Evolutionary conservation across 2,329 filamentous ascomycete genomes (phyloP).

Genomic region (Colletotrichum caudatum): DNA sequence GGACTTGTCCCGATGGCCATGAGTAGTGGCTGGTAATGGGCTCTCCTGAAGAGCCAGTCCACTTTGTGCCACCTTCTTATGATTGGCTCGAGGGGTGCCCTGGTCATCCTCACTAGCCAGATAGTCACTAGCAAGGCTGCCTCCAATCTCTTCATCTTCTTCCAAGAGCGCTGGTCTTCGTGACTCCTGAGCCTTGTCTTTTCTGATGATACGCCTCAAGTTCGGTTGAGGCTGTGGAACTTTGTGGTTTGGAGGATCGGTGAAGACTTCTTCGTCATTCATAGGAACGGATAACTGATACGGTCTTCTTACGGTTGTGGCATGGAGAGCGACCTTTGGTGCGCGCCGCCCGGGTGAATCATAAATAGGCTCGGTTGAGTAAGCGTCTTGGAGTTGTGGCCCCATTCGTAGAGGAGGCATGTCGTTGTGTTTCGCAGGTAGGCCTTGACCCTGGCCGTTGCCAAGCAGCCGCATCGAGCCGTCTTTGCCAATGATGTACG

Average conservation of each 20-base stretch:
- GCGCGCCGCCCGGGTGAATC: constrained; percentile 44
- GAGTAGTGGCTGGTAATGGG: constrained; percentile 41
- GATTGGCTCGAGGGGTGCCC: constrained; percentile 41
- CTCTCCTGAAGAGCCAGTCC: constrained; percentile 42
- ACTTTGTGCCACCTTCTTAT: constrained; percentile 43
- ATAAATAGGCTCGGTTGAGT: constrained; percentile 15
- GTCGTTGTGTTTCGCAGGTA: constrained; percentile 42
- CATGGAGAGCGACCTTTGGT: constrained; percentile 56
- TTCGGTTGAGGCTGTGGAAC: constrained; percentile 37
- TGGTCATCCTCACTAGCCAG: constrained; percentile 35
- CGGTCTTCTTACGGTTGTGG: constrained; percentile 49
- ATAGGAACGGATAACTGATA: constrained; percentile 45
- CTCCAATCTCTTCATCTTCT: constrained; percentile 28
- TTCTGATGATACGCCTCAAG: constrained; percentile 16
- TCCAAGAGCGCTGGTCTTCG: not conserved
- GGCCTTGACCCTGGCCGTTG: constrained; percentile 42
- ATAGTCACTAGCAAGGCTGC: constrained; percentile 37
- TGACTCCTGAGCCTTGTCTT: constrained; percentile 9
- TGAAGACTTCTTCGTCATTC: constrained; percentile 46
- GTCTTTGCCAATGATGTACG: constrained; percentile 53
- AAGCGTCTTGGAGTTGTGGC: constrained; percentile 39
- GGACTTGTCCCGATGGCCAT: constrained; percentile 43
- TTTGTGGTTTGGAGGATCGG: constrained; percentile 45
- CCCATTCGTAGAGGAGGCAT: constrained; percentile 43
- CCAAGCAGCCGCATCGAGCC: constrained; percentile 53